A percentile compares a stretch with the other conserved stretches of the same genome.
phyloP scores from a whole-genome alignment of 164 flowering plant species.

The Tetracentron sinense region DNA sequence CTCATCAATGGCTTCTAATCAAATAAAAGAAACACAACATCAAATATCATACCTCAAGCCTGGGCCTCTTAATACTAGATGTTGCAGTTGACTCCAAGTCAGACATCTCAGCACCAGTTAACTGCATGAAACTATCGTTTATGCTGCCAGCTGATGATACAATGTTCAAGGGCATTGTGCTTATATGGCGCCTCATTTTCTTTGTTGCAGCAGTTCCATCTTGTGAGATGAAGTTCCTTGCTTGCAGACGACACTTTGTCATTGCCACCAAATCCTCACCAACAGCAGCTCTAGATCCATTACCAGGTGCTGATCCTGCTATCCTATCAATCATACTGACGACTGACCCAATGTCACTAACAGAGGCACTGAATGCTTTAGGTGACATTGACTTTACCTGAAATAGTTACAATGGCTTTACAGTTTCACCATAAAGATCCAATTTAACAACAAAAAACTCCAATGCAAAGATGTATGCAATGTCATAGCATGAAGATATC shows the following conservation, averaged over 20 bases:
- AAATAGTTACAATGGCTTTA: slow-evolving; percentile 1
- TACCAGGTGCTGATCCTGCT: slow-evolving; percentile 91
- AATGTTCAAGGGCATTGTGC: slow-evolving; percentile 69
- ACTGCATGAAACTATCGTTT: slow-evolving; percentile 50
- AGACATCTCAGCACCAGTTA: slow-evolving; percentile 50
- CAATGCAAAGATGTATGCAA: background rate
- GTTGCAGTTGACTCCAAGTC: slow-evolving; percentile 89
- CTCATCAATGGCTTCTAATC: background rate
- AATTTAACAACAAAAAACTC: background rate
- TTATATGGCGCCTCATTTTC: slow-evolving; percentile 77
- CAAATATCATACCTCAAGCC: slow-evolving; percentile 52
- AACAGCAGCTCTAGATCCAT: slow-evolving; percentile 93
- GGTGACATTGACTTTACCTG: slow-evolving; percentile 77
- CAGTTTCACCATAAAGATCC: background rate
- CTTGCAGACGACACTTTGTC: slow-evolving; percentile 89
- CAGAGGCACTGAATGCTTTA: slow-evolving; percentile 61
- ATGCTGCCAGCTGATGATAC: slow-evolving; percentile 65
- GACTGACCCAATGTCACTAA: slow-evolving; percentile 76
- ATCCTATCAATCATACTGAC: slow-evolving; percentile 84
- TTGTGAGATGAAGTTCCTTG: slow-evolving; percentile 57
- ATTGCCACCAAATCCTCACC: slow-evolving; percentile 95
- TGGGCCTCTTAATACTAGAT: slow-evolving; percentile 58
- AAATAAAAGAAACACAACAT: background rate
- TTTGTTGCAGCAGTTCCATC: slow-evolving; percentile 59
- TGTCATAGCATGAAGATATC: background rate